Percentiles rank a stretch among this genome's conserved stretches.
phyloP scores from a whole-genome alignment of 2,329 filamentous ascomycete genomes.

The Ambrosiella cleistominuta region DNA sequence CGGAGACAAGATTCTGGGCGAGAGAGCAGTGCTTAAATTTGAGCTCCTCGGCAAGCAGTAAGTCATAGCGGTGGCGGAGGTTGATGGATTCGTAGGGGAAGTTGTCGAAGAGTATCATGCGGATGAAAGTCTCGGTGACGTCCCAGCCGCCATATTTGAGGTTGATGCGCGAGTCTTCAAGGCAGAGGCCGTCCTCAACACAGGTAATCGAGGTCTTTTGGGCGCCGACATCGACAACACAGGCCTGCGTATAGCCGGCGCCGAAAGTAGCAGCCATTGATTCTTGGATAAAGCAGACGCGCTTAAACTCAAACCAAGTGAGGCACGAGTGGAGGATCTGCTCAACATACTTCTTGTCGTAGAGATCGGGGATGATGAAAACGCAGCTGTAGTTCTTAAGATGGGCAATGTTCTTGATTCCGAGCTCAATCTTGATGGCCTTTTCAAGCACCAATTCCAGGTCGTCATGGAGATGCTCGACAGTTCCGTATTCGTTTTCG shows the following conservation, averaged over 20 bases:
- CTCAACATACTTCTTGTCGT: constrained; percentile 85
- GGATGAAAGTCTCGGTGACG: constrained; percentile 84
- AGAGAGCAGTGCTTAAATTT: constrained; percentile 89
- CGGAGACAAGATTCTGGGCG: constrained; percentile 74
- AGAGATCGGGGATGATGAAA: constrained; percentile 92
- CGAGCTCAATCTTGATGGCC: constrained; percentile 70
- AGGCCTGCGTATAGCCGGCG: constrained; percentile 82
- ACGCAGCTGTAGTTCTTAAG: constrained; percentile 89
- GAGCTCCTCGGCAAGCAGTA: constrained; percentile 80
- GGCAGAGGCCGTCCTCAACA: constrained; percentile 86
- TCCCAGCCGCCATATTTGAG: constrained; percentile 86
- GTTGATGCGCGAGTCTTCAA: constrained; percentile 89
- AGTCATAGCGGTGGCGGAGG: constrained; percentile 75
- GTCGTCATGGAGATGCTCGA: constrained; percentile 68
- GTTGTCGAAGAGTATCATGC: constrained; percentile 94
- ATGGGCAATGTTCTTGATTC: constrained; percentile 56
- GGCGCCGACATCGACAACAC: constrained; percentile 88
- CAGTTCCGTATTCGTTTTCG: constrained; percentile 68
- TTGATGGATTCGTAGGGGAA: constrained; percentile 96
- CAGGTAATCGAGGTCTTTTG: constrained; percentile 96
- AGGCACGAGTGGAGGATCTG: constrained; percentile 71
- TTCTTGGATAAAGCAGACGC: constrained; percentile 89
- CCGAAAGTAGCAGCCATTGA: constrained; percentile 89
- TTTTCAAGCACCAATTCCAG: constrained; percentile 76
- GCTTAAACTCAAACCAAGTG: constrained; percentile 74